A percentile compares a stretch with the other conserved stretches of the same genome.
Evolutionary conservation across 2,329 filamentous ascomycete genomes (phyloP).

Genomic region (Penicillium verrucosum): DNA sequence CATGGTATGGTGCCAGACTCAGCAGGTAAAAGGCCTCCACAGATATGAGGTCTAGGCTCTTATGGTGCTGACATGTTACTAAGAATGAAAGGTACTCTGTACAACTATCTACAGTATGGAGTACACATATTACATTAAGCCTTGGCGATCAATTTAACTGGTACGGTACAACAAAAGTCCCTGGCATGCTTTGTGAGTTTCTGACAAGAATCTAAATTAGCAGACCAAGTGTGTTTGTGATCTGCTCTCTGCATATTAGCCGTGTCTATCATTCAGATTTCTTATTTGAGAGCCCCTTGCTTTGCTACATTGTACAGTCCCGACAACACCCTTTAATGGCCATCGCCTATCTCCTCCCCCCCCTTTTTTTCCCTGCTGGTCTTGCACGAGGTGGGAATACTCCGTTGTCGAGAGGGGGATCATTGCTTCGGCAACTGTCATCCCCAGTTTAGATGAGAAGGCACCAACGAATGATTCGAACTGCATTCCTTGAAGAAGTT

Average conservation of each 20-base stretch:
- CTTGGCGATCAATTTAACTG: neutral
- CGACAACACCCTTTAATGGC: neutral
- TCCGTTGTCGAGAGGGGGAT: constrained; percentile 4
- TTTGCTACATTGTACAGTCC: constrained; percentile 15
- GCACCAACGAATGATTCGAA: constrained; percentile 1
- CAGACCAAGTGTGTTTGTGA: constrained; percentile 13
- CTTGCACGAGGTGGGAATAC: constrained; percentile 11
- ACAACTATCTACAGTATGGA: neutral
- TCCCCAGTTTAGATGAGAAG: constrained; percentile 1
- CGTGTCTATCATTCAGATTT: constrained; percentile 17
- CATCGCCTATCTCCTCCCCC: constrained; percentile 6
- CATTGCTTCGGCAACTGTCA: constrained; percentile 11
- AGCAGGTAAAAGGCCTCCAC: constrained; percentile 6
- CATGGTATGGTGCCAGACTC: constrained; percentile 11
- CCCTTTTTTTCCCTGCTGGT: neutral
- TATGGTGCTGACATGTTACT: constrained; percentile 7
- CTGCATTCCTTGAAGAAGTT: constrained; percentile 1
- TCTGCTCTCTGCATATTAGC: constrained; percentile 14
- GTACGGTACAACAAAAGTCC: constrained; percentile 5
- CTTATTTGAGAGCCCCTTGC: constrained; percentile 18
- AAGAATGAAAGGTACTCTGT: neutral
- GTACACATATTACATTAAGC: neutral
- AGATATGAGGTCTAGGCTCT: neutral
- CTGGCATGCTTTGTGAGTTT: constrained; percentile 16
- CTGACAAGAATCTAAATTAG: neutral